Conservation (phyloP, 345 rosid genomes). For the Gossypium bickii region DNA sequence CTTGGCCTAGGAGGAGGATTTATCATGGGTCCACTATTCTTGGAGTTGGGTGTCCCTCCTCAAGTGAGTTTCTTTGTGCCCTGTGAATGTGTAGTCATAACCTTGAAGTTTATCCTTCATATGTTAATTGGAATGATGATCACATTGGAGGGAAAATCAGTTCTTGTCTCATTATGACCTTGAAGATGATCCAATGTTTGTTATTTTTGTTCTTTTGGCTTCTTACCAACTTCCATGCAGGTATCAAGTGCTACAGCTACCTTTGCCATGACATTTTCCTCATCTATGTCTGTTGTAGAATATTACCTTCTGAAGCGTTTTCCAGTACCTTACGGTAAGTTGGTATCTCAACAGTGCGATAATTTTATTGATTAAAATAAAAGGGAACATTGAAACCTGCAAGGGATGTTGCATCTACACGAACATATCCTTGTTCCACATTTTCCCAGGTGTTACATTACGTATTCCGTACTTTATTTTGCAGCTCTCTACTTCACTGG, state of each 20-base stretch:
- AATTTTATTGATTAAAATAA: neutral
- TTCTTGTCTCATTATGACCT: neutral
- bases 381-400: neutral
- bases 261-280: slow-evolving; percentile 81
- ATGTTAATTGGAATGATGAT: neutral
- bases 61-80: slow-evolving; percentile 35
- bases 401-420: neutral
- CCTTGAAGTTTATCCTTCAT: neutral
- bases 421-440: neutral
- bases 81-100: neutral
- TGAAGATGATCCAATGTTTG: neutral
- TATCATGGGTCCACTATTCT: slow-evolving; percentile 73
- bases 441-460: neutral
- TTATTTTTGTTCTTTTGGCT: neutral
- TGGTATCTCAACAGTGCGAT: neutral
- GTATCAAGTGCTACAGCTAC: slow-evolving; percentile 87
- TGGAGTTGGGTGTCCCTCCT: slow-evolving; percentile 73
- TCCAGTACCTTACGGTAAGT: slow-evolving; percentile 72
- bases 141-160: neutral
- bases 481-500: slow-evolving; percentile 51
- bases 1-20: slow-evolving; percentile 85
- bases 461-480: neutral
- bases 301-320: slow-evolving; percentile 78
- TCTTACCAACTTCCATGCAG: slow-evolving; percentile 23
- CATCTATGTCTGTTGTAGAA: slow-evolving; percentile 84